Percentiles rank a stretch among this genome's conserved stretches.
Evolutionary conservation across 2,329 filamentous ascomycete genomes (phyloP).

Genomic region (Macrophomina pseudophaseolina): DNA sequence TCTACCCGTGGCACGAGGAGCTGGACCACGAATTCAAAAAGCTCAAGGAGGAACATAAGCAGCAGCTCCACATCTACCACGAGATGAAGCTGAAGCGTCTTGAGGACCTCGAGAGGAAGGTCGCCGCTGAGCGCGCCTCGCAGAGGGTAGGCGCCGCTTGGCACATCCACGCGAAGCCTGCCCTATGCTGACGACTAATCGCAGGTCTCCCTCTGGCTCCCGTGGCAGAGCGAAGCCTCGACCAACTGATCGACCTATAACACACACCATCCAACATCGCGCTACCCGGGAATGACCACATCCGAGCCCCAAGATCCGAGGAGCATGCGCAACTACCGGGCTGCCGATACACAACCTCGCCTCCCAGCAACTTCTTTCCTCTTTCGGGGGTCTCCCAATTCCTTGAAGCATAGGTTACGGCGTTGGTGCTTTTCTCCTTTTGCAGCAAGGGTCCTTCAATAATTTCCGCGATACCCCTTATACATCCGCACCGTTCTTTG

Average conservation of each 20-base stretch:
- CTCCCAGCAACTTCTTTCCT: background rate
- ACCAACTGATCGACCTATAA: background rate
- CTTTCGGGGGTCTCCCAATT: background rate
- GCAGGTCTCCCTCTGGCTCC: conserved; percentile 1
- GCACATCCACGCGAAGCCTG: background rate
- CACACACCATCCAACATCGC: conserved; percentile 16
- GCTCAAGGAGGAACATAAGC: conserved; percentile 62
- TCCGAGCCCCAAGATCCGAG: background rate
- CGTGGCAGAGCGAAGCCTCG: conserved; percentile 14
- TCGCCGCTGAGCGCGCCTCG: conserved; percentile 19
- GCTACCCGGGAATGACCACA: background rate
- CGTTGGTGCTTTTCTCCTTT: conserved; percentile 13
- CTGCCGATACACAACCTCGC: background rate
- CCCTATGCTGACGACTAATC: background rate
- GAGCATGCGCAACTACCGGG: background rate
- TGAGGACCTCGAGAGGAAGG: conserved; percentile 21
- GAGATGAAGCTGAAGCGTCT: conserved; percentile 23
- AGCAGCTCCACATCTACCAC: conserved; percentile 32
- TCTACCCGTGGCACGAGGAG: conserved; percentile 73
- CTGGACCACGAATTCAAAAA: conserved; percentile 66
- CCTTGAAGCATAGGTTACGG: conserved; percentile 13
- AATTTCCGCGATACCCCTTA: conserved; percentile 17
- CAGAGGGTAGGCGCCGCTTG: background rate
- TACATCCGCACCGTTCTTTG: background rate
- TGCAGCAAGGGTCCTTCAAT: conserved; percentile 15